Conservation (phyloP, 192 early-diverging fungal genomes). For the Coemansia sp. region DNA sequence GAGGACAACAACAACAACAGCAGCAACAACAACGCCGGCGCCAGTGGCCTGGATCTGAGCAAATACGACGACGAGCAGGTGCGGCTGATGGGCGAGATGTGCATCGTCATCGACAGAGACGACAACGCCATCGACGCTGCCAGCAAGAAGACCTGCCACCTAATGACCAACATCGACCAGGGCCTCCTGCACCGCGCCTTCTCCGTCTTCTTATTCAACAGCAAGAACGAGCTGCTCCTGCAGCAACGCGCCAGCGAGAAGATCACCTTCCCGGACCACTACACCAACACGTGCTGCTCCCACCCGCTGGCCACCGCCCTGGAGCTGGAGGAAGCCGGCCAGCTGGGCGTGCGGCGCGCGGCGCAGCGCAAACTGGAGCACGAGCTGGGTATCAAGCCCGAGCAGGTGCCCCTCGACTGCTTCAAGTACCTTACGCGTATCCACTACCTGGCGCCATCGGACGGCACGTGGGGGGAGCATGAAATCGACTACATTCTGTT, state of each 20-base stretch:
- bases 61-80: slow-evolving; percentile 80
- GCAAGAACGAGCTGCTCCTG: slow-evolving; percentile 78
- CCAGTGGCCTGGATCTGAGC: slow-evolving; percentile 51
- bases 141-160: slow-evolving; percentile 93
- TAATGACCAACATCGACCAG: slow-evolving; percentile 90
- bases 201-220: slow-evolving; percentile 93
- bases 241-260: slow-evolving; percentile 96
- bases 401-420: slow-evolving; percentile 77
- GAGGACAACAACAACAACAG: neutral
- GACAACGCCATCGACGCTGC: slow-evolving; percentile 83
- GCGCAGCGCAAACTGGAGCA: slow-evolving; percentile 94
- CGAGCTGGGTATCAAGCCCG: slow-evolving; percentile 84
- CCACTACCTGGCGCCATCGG: slow-evolving; percentile 93
- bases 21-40: too few relatives aligned
- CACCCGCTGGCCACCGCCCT: slow-evolving; percentile 81
- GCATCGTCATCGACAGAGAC: slow-evolving; percentile 87
- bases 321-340: slow-evolving; percentile 78
- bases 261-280: slow-evolving; percentile 97
- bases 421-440: slow-evolving; percentile 92
- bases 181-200: slow-evolving; percentile 95
- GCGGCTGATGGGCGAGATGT: slow-evolving; percentile 96
- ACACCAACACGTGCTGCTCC: slow-evolving; percentile 98
- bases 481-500: slow-evolving; percentile 98
- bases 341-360: slow-evolving; percentile 81
- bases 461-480: slow-evolving; percentile 98